Percentiles rank a stretch among this genome's conserved stretches.
Conservation (phyloP, 352 stramenopile species). For the Nothophytophthora sp. region DNA sequence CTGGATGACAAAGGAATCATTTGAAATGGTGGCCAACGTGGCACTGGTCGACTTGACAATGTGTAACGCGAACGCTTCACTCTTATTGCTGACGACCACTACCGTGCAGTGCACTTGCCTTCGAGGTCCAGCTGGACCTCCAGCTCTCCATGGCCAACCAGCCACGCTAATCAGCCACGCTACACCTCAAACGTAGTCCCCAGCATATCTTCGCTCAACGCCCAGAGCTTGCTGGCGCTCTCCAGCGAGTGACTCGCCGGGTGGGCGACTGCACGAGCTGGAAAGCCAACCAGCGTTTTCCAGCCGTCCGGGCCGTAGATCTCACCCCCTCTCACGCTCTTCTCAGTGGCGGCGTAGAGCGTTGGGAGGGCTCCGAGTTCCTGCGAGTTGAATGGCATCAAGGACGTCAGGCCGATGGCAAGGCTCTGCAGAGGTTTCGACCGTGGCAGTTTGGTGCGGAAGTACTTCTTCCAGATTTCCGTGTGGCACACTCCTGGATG, state of each 20-base stretch:
- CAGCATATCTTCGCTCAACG: constrained; percentile 38
- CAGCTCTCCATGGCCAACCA: too few species aligned
- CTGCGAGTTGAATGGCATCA: constrained; percentile 30
- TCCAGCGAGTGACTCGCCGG: constrained; percentile 29
- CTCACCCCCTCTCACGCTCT: constrained; percentile 19
- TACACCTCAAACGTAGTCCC: constrained; percentile 30
- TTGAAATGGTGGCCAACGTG: too few species aligned
- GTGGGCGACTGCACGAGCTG: constrained; percentile 34
- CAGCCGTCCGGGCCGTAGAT: constrained; percentile 33
- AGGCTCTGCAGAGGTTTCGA: constrained; percentile 51
- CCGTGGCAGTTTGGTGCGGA: constrained; percentile 21
- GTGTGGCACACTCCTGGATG: constrained; percentile 44
- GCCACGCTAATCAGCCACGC: too few species aligned
- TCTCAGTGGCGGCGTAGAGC: constrained; percentile 46
- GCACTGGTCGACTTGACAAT: too few species aligned
- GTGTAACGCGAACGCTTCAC: too few species aligned
- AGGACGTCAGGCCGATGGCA: constrained; percentile 35
- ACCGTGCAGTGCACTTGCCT: too few species aligned
- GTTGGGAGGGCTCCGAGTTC: constrained; percentile 50
- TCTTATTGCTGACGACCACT: too few species aligned
- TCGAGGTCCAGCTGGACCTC: too few species aligned
- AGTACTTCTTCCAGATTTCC: constrained; percentile 39
- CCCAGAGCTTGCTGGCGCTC: constrained; percentile 38
- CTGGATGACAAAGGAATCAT: too few species aligned
- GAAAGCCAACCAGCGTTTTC: constrained; percentile 41